Percentiles rank a stretch among this genome's conserved stretches.
Evolutionary conservation across 2,329 filamentous ascomycete genomes (phyloP).

Genomic region (Claviceps sorghi): DNA sequence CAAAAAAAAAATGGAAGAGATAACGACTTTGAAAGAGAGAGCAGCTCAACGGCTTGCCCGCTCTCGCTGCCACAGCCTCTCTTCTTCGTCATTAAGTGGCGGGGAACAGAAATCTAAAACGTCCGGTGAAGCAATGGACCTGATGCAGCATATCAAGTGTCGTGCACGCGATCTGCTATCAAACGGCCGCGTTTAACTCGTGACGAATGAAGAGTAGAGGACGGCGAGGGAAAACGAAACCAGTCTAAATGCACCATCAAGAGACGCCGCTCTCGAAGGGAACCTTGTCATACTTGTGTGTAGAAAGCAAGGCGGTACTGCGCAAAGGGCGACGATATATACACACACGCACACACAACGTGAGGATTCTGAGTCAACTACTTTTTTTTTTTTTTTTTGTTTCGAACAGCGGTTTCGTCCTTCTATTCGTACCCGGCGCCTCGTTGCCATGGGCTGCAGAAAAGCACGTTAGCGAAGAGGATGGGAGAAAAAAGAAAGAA

Average conservation of each 20-base stretch:
- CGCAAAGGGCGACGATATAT: not conserved
- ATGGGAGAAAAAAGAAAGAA: not conserved
- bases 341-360: not conserved
- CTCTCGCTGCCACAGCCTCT: too few relatives aligned
- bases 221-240: too few relatives aligned
- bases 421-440: conserved; percentile 28
- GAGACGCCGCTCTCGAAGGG: too few relatives aligned
- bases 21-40: not conserved
- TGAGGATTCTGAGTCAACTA: not conserved
- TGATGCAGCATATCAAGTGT: too few relatives aligned
- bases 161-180: too few relatives aligned
- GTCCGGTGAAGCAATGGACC: not conserved
- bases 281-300: too few relatives aligned
- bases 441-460: conserved; percentile 28
- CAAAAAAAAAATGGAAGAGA: not conserved
- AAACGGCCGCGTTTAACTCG: too few relatives aligned
- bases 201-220: too few relatives aligned
- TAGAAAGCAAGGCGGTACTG: too few relatives aligned
- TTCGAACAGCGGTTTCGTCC: not conserved
- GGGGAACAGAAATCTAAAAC: not conserved
- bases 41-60: not conserved
- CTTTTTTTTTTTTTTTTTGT: not conserved
- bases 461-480: conserved; percentile 6
- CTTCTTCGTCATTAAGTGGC: not conserved
- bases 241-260: too few relatives aligned